Evolutionary conservation across 495 filamentous ascomycete species (phyloP).

Genomic region (Sphaerosporella brunnea): DNA sequence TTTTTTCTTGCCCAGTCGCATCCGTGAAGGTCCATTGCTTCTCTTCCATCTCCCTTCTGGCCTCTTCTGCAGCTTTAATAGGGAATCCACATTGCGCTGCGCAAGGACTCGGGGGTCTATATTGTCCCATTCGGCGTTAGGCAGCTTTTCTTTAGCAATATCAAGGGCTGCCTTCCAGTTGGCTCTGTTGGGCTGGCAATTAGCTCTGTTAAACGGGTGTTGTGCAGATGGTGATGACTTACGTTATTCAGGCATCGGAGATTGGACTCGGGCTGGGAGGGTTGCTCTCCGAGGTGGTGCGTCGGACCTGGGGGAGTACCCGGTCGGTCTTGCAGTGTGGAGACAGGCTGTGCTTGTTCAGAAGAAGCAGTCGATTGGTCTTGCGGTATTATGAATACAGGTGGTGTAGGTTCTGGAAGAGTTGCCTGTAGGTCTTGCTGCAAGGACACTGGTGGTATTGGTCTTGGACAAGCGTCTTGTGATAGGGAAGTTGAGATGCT

Average conservation of each 20-base stretch:
- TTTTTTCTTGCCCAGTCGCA: background rate
- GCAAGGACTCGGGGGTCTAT: background rate
- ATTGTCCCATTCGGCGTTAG: background rate
- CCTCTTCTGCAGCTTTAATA: background rate
- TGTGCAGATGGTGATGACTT: background rate
- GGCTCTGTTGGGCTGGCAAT: background rate
- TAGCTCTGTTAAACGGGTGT: background rate
- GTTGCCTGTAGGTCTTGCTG: no score
- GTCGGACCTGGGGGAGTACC: no score
- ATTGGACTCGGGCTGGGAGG: no score
- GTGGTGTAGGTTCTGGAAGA: no score
- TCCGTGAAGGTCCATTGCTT: conserved; percentile 3
- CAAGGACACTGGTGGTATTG: no score
- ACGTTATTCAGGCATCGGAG: background rate
- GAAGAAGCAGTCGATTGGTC: no score
- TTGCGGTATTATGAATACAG: no score
- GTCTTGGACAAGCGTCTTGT: no score
- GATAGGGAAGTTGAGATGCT: no score
- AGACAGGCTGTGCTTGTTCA: no score
- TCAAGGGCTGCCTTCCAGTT: background rate
- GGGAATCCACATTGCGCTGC: background rate
- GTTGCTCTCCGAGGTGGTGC: no score
- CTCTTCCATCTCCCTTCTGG: background rate
- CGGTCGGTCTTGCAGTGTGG: no score
- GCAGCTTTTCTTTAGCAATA: background rate